Evolutionary conservation across 441 rosid species (phyloP), one percentile per base, ranked within the genome.

Genomic region (Erodium moschatum): DNA sequence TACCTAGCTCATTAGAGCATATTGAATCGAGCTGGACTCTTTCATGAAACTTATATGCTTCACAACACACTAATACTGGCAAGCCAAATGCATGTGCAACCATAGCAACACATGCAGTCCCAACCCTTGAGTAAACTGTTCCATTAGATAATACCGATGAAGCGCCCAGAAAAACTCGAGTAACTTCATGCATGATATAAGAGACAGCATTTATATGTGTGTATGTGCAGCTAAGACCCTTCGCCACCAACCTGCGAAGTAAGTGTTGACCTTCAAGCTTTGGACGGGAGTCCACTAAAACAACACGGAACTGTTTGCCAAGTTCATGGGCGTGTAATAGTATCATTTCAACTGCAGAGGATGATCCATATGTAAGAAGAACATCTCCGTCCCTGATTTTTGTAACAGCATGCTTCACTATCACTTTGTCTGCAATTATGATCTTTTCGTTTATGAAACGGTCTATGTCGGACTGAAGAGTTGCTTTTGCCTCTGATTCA

Each of bases 71-170:
- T 72, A 93, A 79, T 61, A 91, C 96, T 12, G 98, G 97, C 64
- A 89, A 84, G 61, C 69, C 79, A 67, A 85, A 89, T 8, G 91
- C 96, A 81, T 82, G 90, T 42, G 98, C 97, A 77, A 88, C 97
- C 97, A 93, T 93, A 29, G 98, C 97, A 72, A 93, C 88, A 75
- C 88, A 85, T 54, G 98, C 98, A 60, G 98, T 93, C 24, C 98
- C 98, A 27, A 91, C 98, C 75, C 98, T 82, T 1, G 98, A 93
- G 77, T 84, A 93, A 63, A 91, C 90, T 29, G 98, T 91, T 63
- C 97, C 97, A 80, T 91, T 93, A 18, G 96, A 89, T 78, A 93
- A 79, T 73, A 93, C 87, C 0, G 98, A 87, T 54, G 96, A 87
- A 67, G 98, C 92, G 19, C 97, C 98, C 71, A 93, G 72, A 82